phyloP scores from a whole-genome alignment of 2,329 filamentous ascomycete species.

The Colletotrichum nymphaeae region DNA sequence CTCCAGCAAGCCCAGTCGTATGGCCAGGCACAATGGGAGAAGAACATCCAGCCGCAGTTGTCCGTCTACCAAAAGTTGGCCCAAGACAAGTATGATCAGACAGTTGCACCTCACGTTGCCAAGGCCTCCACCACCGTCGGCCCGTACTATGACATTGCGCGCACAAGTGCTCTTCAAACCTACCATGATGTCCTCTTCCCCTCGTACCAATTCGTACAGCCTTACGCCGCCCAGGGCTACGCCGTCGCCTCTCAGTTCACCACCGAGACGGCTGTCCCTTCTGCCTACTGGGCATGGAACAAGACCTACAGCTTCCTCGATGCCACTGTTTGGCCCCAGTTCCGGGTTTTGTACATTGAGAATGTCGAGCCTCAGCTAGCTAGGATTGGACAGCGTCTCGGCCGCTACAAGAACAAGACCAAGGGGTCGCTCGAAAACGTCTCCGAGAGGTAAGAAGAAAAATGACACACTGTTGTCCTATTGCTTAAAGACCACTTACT shows the following conservation, averaged over 20 bases:
- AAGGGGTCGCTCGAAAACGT: constrained; percentile 48
- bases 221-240: constrained; percentile 79
- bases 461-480: background rate
- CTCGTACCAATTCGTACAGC: constrained; percentile 77
- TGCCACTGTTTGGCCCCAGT: constrained; percentile 81
- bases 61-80: constrained; percentile 71
- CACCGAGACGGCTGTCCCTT: constrained; percentile 77
- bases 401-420: constrained; percentile 72
- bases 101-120: constrained; percentile 79
- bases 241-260: constrained; percentile 73
- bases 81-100: constrained; percentile 74
- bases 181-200: constrained; percentile 82
- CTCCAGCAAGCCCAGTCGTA: constrained; percentile 76
- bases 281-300: constrained; percentile 76
- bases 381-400: constrained; percentile 90
- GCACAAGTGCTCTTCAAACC: constrained; percentile 71
- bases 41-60: constrained; percentile 80
- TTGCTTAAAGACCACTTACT: too few relatives aligned
- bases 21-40: constrained; percentile 80
- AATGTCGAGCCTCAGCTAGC: constrained; percentile 96
- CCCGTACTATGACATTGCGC: constrained; percentile 80
- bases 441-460: constrained; percentile 44
- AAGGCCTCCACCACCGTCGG: constrained; percentile 66
- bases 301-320: constrained; percentile 78
- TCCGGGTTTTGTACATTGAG: constrained; percentile 84